These are phyloP conservation scores for Zygosaccharomyces bisporus DNA, from an alignment of 805 yeast species.

Conservation along the genomic window DNA sequence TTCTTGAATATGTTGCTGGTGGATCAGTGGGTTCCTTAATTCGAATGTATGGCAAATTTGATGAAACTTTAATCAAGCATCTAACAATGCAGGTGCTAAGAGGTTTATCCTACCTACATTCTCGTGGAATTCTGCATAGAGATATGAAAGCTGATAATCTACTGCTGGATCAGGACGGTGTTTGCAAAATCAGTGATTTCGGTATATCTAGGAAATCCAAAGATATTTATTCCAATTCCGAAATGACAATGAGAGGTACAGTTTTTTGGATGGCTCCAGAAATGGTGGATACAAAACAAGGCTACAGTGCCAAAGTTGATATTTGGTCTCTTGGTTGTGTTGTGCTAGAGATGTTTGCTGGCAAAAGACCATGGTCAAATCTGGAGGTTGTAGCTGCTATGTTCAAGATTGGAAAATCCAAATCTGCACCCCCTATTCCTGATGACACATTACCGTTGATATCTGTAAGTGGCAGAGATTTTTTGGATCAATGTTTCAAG, in stretches of 20 bases:
- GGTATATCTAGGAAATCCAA: conserved; percentile 87
- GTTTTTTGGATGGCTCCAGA: conserved; percentile 99
- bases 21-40: conserved; percentile 90
- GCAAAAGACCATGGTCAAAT: conserved; percentile 95
- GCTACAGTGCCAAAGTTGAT: conserved; percentile 96
- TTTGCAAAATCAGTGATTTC: conserved; percentile 92
- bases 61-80: conserved; percentile 67
- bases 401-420: conserved; percentile 79
- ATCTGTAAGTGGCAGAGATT: conserved; percentile 60
- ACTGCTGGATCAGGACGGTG: conserved; percentile 83
- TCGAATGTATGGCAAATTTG: conserved; percentile 78
- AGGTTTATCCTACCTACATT: conserved; percentile 85
- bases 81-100: conserved; percentile 74
- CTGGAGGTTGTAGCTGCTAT: conserved; percentile 93
- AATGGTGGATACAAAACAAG: conserved; percentile 87
- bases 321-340: conserved; percentile 99
- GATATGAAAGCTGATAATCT: conserved; percentile 94
- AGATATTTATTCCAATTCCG: conserved; percentile 87
- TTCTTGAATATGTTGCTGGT: conserved; percentile 95
- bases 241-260: conserved; percentile 98
- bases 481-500: conserved; percentile 71
- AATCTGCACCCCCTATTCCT: conserved; percentile 93
- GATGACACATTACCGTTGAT: conserved; percentile 72
- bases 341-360: conserved; percentile 95
- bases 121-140: conserved; percentile 83